Base-by-base conservation (phyloP, 352 stramenopile genomes). In the Pythium guiyangense region DNA sequence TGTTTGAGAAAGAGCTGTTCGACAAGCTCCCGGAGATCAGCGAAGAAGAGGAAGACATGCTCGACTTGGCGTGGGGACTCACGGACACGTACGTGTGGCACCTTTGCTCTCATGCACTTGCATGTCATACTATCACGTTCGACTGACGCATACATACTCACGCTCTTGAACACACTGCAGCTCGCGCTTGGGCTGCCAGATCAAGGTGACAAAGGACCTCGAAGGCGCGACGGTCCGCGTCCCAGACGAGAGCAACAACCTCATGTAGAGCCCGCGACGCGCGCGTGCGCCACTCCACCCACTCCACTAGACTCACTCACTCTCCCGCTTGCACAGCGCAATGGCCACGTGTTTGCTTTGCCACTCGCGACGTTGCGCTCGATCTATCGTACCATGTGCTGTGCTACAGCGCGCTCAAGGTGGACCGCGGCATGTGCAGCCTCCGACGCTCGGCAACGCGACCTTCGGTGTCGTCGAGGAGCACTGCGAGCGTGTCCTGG, bases 31-130 rank as follows among this genome's bases (percentile, higher is more conserved):
- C 90, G 11, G 71, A 83, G 66, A 90, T 96, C 59, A 84, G 76
- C 51, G 90, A 98, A 67, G 93, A 98, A 52, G 93, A 98, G 60
- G 93, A 98, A 56, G 93, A 98, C 70, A 98, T 98, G 93, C 84
- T 98, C 27, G 93, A 98, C 72, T 61, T 98, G 34, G 93, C 93
- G 29, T 97, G 90, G 83, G 93, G 90, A 1, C 76, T 98, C 54
- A 97, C 90, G 8, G 92, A 98, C 60, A 98, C 93, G 76, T 97
- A 70, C 64, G 84, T 75, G 5, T 9, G 45, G n/a, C 10, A 6
- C 4, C 5, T 2, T 42, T 43, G 14, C 18, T 9, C 15, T 53
- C 25, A 63, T n/a, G 49, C 12, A 10, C 31, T 37, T 37, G 31
- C 31, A 22, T 22, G 22, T 22, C 22, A 22, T 22, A 22, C 22